Percentiles rank a stretch among this genome's conserved stretches.
Evolutionary conservation across 768 basidiomycete species (phyloP).

Genomic region (Dacryopinax primogenitus): DNA sequence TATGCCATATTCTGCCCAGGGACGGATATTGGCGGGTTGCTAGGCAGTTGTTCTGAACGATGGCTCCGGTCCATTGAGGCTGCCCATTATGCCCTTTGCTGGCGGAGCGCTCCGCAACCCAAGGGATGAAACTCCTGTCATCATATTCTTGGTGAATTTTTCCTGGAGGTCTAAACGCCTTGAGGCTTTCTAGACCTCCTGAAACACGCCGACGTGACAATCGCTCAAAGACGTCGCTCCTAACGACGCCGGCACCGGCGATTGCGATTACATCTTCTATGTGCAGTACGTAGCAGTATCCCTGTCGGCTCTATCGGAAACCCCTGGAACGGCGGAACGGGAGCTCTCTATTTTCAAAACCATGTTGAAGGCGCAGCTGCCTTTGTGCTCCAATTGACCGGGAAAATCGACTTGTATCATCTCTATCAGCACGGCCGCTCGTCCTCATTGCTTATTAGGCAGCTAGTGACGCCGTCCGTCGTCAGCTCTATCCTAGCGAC

Average conservation of each 20-base stretch:
- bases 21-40: neutral
- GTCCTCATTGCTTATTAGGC: conserved; percentile 6
- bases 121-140: conserved; percentile 7
- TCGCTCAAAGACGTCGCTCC: neutral
- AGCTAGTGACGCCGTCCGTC: conserved; percentile 8
- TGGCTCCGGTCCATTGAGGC: conserved; percentile 6
- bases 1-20: neutral
- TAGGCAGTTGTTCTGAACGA: neutral
- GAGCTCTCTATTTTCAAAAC: neutral
- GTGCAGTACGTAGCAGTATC: neutral
- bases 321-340: neutral
- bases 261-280: neutral
- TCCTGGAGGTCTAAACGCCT: neutral
- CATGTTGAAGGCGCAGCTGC: neutral
- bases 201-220: conserved; percentile 2
- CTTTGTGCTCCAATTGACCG: neutral
- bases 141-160: conserved; percentile 1
- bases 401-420: conserved; percentile 6
- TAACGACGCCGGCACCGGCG: neutral
- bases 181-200: neutral
- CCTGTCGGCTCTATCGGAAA: neutral
- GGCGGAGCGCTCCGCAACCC: neutral
- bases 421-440: neutral
- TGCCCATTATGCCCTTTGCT: conserved; percentile 9
- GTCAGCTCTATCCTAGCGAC: neutral